phyloP scores from a whole-genome alignment of 371 early-diverging fungal species.

The Basidiobolus meristosporus region DNA sequence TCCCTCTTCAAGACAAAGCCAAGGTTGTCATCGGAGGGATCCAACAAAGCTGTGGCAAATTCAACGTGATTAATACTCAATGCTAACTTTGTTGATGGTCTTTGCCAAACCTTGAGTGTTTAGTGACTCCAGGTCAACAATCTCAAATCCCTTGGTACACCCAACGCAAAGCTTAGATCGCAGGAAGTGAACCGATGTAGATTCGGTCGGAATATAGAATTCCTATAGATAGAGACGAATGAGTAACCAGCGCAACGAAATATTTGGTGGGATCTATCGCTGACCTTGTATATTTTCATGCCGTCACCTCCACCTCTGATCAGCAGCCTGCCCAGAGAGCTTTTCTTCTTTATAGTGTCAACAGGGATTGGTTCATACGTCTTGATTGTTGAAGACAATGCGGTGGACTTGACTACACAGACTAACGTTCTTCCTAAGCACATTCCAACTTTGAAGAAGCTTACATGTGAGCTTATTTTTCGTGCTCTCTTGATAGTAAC shows the following conservation, averaged over 20 bases:
- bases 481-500: conserved; percentile 22
- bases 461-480: conserved; percentile 55
- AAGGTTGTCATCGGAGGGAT: conserved; percentile 60
- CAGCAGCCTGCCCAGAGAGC: conserved; percentile 12
- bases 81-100: too few species aligned
- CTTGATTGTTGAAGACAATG: conserved; percentile 48
- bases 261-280: too few species aligned
- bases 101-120: conserved; percentile 37
- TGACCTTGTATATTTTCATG: conserved; percentile 10
- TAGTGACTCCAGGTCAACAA: conserved; percentile 71
- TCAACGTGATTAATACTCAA: too few species aligned
- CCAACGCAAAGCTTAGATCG: conserved; percentile 69
- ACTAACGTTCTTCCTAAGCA: conserved; percentile 50
- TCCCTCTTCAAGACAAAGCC: conserved; percentile 63
- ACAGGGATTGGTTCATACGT: conserved; percentile 42
- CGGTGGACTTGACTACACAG: conserved; percentile 44
- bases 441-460: conserved; percentile 68
- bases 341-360: conserved; percentile 20
- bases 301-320: too few species aligned
- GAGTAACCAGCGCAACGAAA: too few species aligned
- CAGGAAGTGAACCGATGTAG: conserved; percentile 57
- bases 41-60: conserved; percentile 30
- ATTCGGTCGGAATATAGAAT: conserved; percentile 77
- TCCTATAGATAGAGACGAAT: too few species aligned
- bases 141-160: conserved; percentile 78